These are phyloP conservation scores for Pleurotus tuber-regium DNA, from an alignment of 768 basidiomycete species.

Conservation along the genomic window DNA sequence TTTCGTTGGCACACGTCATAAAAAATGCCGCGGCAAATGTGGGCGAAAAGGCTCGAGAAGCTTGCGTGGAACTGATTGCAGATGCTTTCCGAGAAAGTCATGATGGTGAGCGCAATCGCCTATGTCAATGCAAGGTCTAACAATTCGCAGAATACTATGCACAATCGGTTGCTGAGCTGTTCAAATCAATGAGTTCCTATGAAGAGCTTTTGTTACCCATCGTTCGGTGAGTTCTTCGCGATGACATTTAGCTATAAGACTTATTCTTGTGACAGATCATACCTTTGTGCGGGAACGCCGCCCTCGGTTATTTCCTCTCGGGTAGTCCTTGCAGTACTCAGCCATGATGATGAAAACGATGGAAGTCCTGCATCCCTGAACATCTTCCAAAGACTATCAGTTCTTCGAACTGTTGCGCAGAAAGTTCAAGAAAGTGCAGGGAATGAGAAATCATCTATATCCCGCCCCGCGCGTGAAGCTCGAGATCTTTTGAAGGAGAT, in stretches of 20 bases:
- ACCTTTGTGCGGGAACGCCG: slow-evolving; percentile 68
- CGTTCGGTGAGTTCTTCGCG: slow-evolving; percentile 51
- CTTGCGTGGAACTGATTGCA: slow-evolving; percentile 69
- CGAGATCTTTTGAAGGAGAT: slow-evolving; percentile 61
- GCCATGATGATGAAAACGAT: slow-evolving; percentile 42
- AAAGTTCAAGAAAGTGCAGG: slow-evolving; percentile 70
- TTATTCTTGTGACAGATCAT: slow-evolving; percentile 35
- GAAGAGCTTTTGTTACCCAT: slow-evolving; percentile 63
- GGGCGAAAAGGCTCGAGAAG: slow-evolving; percentile 70
- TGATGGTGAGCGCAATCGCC: slow-evolving; percentile 45
- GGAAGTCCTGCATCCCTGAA: slow-evolving; percentile 31
- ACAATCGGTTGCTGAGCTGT: slow-evolving; percentile 59
- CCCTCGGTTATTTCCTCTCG: slow-evolving; percentile 62
- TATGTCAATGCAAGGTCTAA: neutral
- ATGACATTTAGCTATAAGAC: slow-evolving; percentile 10
- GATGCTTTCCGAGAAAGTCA: slow-evolving; percentile 77
- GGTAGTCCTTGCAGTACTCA: slow-evolving; percentile 56
- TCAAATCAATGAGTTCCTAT: slow-evolving; percentile 61
- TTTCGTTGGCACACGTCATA: slow-evolving; percentile 76
- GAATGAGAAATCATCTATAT: slow-evolving; percentile 67
- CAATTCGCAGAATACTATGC: slow-evolving; percentile 61
- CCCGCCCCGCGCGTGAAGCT: slow-evolving; percentile 81
- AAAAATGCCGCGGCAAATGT: slow-evolving; percentile 69
- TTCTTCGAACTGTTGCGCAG: slow-evolving; percentile 63
- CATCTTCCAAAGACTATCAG: slow-evolving; percentile 63